These are phyloP conservation scores for Fusarium haematococcum DNA, from an alignment of 2,329 filamentous ascomycete genomes.

Conservation along the genomic window DNA sequence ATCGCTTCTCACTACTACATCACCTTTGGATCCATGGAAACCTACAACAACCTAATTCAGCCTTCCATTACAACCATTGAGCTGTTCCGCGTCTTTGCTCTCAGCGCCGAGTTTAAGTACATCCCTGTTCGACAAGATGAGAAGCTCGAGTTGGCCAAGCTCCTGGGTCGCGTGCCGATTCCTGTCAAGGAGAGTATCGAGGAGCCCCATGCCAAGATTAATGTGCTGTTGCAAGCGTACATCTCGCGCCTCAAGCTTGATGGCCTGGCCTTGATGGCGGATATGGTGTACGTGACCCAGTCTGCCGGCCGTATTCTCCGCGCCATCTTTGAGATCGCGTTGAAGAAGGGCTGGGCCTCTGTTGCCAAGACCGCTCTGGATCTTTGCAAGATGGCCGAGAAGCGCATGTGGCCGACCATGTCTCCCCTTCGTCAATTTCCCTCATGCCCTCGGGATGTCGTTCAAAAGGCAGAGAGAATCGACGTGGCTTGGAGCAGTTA, in stretches of 20 bases:
- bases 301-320: slow-evolving; percentile 95
- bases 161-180: slow-evolving; percentile 89
- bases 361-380: slow-evolving; percentile 94
- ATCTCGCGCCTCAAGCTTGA: slow-evolving; percentile 95
- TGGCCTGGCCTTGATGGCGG: slow-evolving; percentile 94
- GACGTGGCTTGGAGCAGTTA: slow-evolving; percentile 94
- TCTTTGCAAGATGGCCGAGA: slow-evolving; percentile 99
- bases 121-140: slow-evolving; percentile 98
- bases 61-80: slow-evolving; percentile 94
- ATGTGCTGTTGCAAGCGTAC: slow-evolving; percentile 95
- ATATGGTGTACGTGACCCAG: slow-evolving; percentile 98
- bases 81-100: slow-evolving; percentile 93
- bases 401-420: slow-evolving; percentile 99
- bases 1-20: slow-evolving; percentile 99
- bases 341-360: slow-evolving; percentile 95
- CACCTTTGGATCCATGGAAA: slow-evolving; percentile 94
- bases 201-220: slow-evolving; percentile 97
- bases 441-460: slow-evolving; percentile 82
- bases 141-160: slow-evolving; percentile 93
- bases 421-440: slow-evolving; percentile 93
- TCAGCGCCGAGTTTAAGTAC: slow-evolving; percentile 99
- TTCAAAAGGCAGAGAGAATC: slow-evolving; percentile 93
- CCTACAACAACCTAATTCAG: slow-evolving; percentile 95
- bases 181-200: slow-evolving; percentile 98
- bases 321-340: slow-evolving; percentile 95